phyloP scores from a whole-genome alignment of 306 rosid species.

The Fagus sylvatica region DNA sequence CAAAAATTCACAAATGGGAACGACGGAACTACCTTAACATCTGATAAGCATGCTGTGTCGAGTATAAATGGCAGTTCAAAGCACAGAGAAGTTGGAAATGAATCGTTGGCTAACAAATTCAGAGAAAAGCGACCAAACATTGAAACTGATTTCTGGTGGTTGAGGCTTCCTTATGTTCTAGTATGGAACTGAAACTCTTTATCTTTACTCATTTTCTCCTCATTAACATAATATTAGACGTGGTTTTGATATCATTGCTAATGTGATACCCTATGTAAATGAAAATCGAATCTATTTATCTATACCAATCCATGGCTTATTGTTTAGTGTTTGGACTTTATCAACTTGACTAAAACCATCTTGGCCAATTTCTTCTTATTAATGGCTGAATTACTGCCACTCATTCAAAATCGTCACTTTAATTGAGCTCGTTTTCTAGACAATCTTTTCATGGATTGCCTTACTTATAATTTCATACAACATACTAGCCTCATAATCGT shows the following conservation, averaged over 20 bases:
- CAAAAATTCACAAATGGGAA: slow-evolving; percentile 28
- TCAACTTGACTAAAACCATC: background rate
- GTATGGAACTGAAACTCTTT: slow-evolving; percentile 42
- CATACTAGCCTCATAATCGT: no score
- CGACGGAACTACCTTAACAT: slow-evolving; percentile 17
- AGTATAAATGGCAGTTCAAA: slow-evolving; percentile 37
- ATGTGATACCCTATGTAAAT: background rate
- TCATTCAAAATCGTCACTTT: background rate
- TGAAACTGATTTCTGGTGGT: slow-evolving; percentile 68
- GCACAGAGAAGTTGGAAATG: slow-evolving; percentile 32
- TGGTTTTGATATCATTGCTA: background rate
- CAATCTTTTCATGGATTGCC: background rate
- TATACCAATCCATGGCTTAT: no score
- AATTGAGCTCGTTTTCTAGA: background rate
- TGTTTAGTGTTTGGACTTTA: background rate
- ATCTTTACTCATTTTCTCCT: background rate
- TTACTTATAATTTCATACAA: background rate
- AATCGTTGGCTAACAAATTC: slow-evolving; percentile 22
- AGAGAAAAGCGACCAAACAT: slow-evolving; percentile 37
- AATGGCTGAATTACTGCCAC: background rate
- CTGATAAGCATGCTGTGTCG: slow-evolving; percentile 29
- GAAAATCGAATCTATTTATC: no score
- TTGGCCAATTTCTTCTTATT: slow-evolving; percentile 8
- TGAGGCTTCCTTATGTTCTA: slow-evolving; percentile 74
- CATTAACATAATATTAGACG: background rate